Evolutionary conservation across 179 eudicot species (phyloP).

Genomic region (Amaranthus tricolor): DNA sequence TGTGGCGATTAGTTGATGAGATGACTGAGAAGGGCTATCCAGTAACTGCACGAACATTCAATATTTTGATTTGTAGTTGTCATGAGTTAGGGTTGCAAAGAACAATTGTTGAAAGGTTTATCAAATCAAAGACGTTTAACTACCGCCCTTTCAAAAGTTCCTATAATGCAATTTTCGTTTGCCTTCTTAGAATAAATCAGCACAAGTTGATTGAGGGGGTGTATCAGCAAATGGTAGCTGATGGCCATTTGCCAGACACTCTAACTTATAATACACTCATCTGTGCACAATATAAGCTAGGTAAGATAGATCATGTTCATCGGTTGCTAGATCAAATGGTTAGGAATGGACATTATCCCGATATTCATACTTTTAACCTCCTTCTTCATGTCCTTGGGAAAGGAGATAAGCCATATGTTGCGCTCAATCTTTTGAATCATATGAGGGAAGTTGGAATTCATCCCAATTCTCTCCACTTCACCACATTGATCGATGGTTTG

Average conservation of each 20-base stretch:
- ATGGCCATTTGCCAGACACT: constrained; percentile 61
- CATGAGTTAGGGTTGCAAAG: constrained; percentile 76
- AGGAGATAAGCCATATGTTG: constrained; percentile 67
- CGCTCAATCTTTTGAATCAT: constrained; percentile 67
- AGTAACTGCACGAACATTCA: constrained; percentile 71
- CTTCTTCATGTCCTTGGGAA: constrained; percentile 82
- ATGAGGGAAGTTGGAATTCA: constrained; percentile 67
- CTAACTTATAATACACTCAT: constrained; percentile 70
- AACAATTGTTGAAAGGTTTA: constrained; percentile 66
- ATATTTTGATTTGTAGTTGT: constrained; percentile 71
- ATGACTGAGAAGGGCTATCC: constrained; percentile 79
- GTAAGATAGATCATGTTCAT: constrained; percentile 64
- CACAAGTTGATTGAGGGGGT: constrained; percentile 83
- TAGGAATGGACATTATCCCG: constrained; percentile 67
- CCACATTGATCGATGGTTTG: constrained; percentile 84
- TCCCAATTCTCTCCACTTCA: constrained; percentile 74
- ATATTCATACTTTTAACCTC: constrained; percentile 66
- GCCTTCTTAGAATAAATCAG: constrained; percentile 62
- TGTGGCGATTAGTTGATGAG: constrained; percentile 86
- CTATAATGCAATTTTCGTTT: constrained; percentile 73
- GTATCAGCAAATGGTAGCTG: constrained; percentile 66
- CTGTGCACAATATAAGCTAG: constrained; percentile 68
- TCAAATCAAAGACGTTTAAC: constrained; percentile 62
- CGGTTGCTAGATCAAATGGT: constrained; percentile 76
- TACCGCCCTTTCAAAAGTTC: constrained; percentile 79